Base-by-base conservation (phyloP, 139 green algal genomes). In the Spirogloea muscicola region DNA sequence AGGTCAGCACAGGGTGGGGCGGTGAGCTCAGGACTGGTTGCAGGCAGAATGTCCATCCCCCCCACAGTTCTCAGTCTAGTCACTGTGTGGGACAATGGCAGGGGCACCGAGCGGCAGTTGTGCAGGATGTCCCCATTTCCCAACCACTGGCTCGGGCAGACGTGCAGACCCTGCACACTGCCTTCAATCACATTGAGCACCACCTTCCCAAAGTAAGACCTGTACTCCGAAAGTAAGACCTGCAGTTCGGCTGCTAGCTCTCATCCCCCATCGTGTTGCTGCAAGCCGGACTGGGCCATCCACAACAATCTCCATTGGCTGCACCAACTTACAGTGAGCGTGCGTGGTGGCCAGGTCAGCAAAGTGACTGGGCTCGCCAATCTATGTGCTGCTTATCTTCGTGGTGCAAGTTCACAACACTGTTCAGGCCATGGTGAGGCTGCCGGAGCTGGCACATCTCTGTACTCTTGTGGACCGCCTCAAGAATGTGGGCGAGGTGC, bases 91-190 rank as follows among this genome's bases (percentile, higher is more conserved):
- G n/a, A n/a, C n/a, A n/a, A n/a, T n/a, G n/a, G 62, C 74, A 82
- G 74, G 74, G 74, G 21, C 21, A 77, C n/a, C 16, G 38, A 3
- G 40, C 67, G 1, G 71, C 69, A n/a, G 39, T 78, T 5, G 27
- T 82, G n/a, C 74, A 82, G 44, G 74, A 82, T 25, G 51, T 82
- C 6, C 74, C 74, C 38, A 78, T 82, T 36, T 58, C 33, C 3
- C n/a, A 74, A 31, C 74, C 74, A 7, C 55, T 82, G 21, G 27
- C 65, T 10, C 68, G 74, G 2, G 49, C 66, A 39, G 69, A 76
- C 37, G 27, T 82, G 2, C 29, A 72, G 1, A 67, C 78, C 25
- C 67, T 82, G 49, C 68, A 82, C 46, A 49, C 37, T n/a, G 65
- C 46, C 34, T 25, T 80, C 21, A 62, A 78, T 9, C 39, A n/a